These are phyloP conservation scores for Edaphochlamys debaryana DNA, from an alignment of 139 green algal genomes.

Conservation along the genomic window DNA sequence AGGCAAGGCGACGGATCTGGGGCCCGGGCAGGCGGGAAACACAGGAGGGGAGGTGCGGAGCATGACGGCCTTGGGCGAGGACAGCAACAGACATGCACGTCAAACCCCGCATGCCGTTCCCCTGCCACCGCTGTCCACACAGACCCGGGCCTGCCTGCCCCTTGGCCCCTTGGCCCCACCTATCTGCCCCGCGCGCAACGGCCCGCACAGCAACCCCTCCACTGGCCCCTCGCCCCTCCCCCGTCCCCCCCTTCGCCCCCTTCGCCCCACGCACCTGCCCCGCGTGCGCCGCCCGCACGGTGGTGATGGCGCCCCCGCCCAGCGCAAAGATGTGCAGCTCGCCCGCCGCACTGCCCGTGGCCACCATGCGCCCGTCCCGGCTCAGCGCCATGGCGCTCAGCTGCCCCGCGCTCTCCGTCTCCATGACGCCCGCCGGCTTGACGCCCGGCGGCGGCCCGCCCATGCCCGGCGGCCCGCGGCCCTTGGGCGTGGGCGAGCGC, in stretches of 20 bases:
- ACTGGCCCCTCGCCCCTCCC: too few relatives aligned
- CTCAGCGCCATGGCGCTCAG: constrained; percentile 25
- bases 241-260: neutral
- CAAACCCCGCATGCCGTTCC: too few relatives aligned
- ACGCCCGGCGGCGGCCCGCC: neutral
- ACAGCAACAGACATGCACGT: too few relatives aligned
- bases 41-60: neutral
- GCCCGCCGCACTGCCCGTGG: constrained; percentile 9
- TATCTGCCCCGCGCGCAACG: too few relatives aligned
- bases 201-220: too few relatives aligned
- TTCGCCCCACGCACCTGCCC: constrained; percentile 7
- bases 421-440: constrained; percentile 2
- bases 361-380: constrained; percentile 19
- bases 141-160: too few relatives aligned
- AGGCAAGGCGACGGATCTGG: neutral
- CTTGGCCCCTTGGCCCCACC: too few relatives aligned
- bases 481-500: constrained; percentile 9
- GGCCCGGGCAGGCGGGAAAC: too few relatives aligned
- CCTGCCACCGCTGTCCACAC: too few relatives aligned
- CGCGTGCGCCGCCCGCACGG: constrained; percentile 27
- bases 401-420: constrained; percentile 1
- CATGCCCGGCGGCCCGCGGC: neutral
- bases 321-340: constrained; percentile 34
- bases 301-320: neutral
- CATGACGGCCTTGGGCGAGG: too few relatives aligned